These are phyloP conservation scores for Xylaria sp. DNA, from an alignment of 2,329 filamentous ascomycete species.

Conservation along the genomic window DNA sequence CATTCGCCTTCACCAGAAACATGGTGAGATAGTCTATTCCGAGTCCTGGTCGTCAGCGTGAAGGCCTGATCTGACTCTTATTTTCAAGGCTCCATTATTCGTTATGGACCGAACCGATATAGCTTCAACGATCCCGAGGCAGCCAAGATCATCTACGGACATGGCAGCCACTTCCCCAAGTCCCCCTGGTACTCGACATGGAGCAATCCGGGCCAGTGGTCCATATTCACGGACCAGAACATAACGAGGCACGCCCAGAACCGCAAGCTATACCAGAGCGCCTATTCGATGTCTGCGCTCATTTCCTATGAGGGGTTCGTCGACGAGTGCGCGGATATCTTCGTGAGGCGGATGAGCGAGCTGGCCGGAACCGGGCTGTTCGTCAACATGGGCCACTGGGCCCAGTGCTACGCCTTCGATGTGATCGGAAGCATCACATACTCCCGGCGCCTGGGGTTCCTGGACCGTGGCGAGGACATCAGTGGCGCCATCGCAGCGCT, in stretches of 20 bases:
- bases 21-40: conserved; percentile 25
- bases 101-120: conserved; percentile 52
- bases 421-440: conserved; percentile 43
- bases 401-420: conserved; percentile 46
- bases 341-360: conserved; percentile 34
- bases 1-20: conserved; percentile 34
- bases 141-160: conserved; percentile 46
- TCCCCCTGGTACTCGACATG: conserved; percentile 39
- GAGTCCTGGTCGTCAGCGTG: too few relatives aligned
- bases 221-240: conserved; percentile 36
- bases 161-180: conserved; percentile 39
- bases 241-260: conserved; percentile 32
- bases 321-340: conserved; percentile 36
- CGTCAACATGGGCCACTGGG: conserved; percentile 39
- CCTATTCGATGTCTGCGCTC: conserved; percentile 39
- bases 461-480: conserved; percentile 41
- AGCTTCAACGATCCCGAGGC: conserved; percentile 47
- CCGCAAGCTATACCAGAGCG: conserved; percentile 34
- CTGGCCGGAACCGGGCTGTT: conserved; percentile 20
- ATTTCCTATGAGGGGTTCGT: conserved; percentile 41
- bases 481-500: conserved; percentile 32
- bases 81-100: conserved; percentile 44
- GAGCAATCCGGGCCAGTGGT: conserved; percentile 24
- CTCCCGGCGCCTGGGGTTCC: conserved; percentile 40
- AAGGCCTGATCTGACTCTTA: not conserved